Percentiles rank a stretch among this genome's conserved stretches.
These are phyloP conservation scores for Pseudocercospora cruenta DNA, from an alignment of 2,329 filamentous ascomycete genomes.

Conservation along the genomic window DNA sequence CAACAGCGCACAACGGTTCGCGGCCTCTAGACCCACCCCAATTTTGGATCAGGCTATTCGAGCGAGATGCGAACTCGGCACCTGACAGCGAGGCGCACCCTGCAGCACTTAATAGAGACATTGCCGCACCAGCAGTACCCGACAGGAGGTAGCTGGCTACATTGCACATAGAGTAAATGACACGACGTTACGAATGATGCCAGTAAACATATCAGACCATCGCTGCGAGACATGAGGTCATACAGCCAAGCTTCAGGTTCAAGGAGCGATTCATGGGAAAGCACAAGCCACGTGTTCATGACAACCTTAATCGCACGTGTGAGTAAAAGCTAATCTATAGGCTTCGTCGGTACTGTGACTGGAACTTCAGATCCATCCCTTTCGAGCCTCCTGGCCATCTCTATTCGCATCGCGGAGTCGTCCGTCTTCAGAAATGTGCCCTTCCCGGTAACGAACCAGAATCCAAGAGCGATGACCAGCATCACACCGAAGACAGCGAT, in stretches of 20 bases:
- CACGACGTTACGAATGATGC: conserved; percentile 4
- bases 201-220: neutral
- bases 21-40: conserved; percentile 84
- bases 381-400: conserved; percentile 26
- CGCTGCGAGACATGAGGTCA: neutral
- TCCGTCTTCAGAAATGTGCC: conserved; percentile 39
- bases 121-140: conserved; percentile 35
- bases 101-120: conserved; percentile 36
- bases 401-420: conserved; percentile 29
- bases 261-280: neutral
- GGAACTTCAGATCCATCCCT: neutral
- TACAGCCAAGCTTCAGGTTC: neutral
- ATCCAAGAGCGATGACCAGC: conserved; percentile 54
- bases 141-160: conserved; percentile 26
- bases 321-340: neutral
- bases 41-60: conserved; percentile 90
- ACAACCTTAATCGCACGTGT: neutral
- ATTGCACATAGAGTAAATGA: neutral
- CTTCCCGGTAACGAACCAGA: conserved; percentile 56
- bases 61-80: conserved; percentile 43
- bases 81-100: conserved; percentile 36
- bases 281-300: neutral
- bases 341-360: neutral
- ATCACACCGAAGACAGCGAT: conserved; percentile 62
- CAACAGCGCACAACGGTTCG: conserved; percentile 81